phyloP scores from a whole-genome alignment of 805 yeast species.

The Tetrapisispora namnaoensis region DNA sequence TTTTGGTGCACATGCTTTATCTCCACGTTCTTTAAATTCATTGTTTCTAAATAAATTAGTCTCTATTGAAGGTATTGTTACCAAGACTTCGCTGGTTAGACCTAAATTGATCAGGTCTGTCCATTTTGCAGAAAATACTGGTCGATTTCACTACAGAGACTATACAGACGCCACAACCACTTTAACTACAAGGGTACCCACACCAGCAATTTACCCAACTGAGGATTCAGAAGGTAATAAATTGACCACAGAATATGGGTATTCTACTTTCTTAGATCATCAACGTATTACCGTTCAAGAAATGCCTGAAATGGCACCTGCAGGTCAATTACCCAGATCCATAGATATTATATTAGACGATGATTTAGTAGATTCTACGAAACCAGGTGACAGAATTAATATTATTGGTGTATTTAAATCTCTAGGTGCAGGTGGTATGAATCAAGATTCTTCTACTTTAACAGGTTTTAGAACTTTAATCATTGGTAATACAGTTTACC shows the following conservation, averaged over 20 bases:
- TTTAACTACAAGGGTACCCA: slow-evolving; percentile 37
- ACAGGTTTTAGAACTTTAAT: slow-evolving; percentile 76
- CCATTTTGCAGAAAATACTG: slow-evolving; percentile 80
- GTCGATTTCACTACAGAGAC: slow-evolving; percentile 80
- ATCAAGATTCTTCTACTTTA: slow-evolving; percentile 31
- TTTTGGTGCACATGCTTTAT: slow-evolving; percentile 77
- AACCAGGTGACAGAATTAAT: slow-evolving; percentile 95
- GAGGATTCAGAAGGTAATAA: slow-evolving; percentile 89
- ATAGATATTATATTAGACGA: slow-evolving; percentile 90
- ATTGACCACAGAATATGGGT: slow-evolving; percentile 84
- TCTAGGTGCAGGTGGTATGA: slow-evolving; percentile 54
- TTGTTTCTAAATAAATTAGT: slow-evolving; percentile 69
- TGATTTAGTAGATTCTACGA: slow-evolving; percentile 82
- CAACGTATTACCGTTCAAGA: slow-evolving; percentile 91
- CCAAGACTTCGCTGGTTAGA: slow-evolving; percentile 83
- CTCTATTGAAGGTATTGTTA: slow-evolving; percentile 90
- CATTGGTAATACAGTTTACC: slow-evolving; percentile 81
- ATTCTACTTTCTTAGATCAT: slow-evolving; percentile 85
- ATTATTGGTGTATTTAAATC: slow-evolving; percentile 91
- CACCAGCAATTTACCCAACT: slow-evolving; percentile 83
- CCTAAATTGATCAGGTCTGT: slow-evolving; percentile 89
- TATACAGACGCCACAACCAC: slow-evolving; percentile 90
- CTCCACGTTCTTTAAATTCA: slow-evolving; percentile 81
- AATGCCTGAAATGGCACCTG: slow-evolving; percentile 96
- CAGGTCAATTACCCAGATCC: slow-evolving; percentile 93